Conservation (phyloP, 2,329 filamentous ascomycete genomes). For the Geosmithia putterillii region DNA sequence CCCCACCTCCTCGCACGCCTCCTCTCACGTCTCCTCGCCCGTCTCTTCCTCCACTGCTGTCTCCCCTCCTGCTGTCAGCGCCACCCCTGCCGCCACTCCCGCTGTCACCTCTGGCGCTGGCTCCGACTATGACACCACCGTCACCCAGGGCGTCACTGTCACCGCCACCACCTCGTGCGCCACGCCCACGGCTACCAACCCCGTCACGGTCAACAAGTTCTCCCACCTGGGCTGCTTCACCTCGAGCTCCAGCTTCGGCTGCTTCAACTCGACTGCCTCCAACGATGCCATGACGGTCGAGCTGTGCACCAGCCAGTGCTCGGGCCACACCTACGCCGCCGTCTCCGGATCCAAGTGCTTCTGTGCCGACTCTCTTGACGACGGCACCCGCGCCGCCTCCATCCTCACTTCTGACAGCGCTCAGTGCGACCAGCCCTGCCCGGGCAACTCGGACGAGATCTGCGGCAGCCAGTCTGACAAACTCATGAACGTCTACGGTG, state of each 20-base stretch:
- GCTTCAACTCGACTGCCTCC: slow-evolving; percentile 18
- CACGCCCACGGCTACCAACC: slow-evolving; percentile 12
- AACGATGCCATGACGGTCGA: slow-evolving; percentile 24
- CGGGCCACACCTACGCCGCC: slow-evolving; percentile 22
- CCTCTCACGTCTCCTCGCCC: not conserved
- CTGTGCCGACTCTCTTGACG: slow-evolving; percentile 28
- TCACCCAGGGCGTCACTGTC: not conserved
- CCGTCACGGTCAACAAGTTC: slow-evolving; percentile 17
- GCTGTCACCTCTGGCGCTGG: not conserved
- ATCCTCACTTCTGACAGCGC: slow-evolving; percentile 14
- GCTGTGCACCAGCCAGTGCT: slow-evolving; percentile 24
- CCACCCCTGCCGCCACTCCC: slow-evolving; percentile 1
- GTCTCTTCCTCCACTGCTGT: not conserved
- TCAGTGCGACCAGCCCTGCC: slow-evolving; percentile 25
- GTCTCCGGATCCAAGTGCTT: slow-evolving; percentile 28
- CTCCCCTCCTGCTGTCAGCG: not conserved
- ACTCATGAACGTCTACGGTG: slow-evolving; percentile 31
- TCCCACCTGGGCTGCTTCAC: slow-evolving; percentile 28
- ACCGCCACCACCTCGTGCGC: slow-evolving; percentile 1
- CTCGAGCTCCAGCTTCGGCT: slow-evolving; percentile 19
- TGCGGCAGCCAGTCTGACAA: slow-evolving; percentile 25
- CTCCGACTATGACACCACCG: not conserved
- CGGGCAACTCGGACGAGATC: slow-evolving; percentile 23
- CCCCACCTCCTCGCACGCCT: slow-evolving; percentile 11
- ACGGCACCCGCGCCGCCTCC: slow-evolving; percentile 21